Percentiles rank a stretch among this genome's conserved stretches.
Evolutionary conservation across 2,329 filamentous ascomycete genomes (phyloP).

Genomic region (Paraconiothyrium brasiliense): DNA sequence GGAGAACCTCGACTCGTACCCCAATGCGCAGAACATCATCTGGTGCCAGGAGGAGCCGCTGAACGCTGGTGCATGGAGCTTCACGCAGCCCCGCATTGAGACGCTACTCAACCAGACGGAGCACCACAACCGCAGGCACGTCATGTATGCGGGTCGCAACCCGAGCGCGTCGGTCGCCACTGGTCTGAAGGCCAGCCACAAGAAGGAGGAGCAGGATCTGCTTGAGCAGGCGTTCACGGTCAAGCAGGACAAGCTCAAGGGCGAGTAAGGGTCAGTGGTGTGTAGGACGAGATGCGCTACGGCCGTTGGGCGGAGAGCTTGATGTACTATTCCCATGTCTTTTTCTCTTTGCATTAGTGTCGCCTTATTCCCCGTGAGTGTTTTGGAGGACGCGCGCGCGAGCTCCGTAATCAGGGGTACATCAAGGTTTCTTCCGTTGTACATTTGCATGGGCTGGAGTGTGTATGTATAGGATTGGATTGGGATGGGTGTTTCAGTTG

Average conservation of each 20-base stretch:
- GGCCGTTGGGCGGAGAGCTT: not conserved
- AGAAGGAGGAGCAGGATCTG: slow-evolving; percentile 92
- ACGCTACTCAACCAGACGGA: slow-evolving; percentile 92
- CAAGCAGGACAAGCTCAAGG: slow-evolving; percentile 72
- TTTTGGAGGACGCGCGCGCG: slow-evolving; percentile 1
- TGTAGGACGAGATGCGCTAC: not conserved
- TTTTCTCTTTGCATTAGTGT: slow-evolving; percentile 13
- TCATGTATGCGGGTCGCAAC: slow-evolving; percentile 95
- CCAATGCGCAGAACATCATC: slow-evolving; percentile 96
- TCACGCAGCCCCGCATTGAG: slow-evolving; percentile 96
- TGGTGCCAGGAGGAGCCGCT: slow-evolving; percentile 98
- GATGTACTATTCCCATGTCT: slow-evolving; percentile 19
- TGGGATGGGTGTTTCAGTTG: slow-evolving; percentile 15
- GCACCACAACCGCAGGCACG: slow-evolving; percentile 92
- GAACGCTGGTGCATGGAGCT: slow-evolving; percentile 96
- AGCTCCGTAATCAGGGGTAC: not conserved
- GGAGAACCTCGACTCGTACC: slow-evolving; percentile 96
- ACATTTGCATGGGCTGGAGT: slow-evolving; percentile 40
- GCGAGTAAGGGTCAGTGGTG: slow-evolving; percentile 59
- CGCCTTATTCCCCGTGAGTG: slow-evolving; percentile 15
- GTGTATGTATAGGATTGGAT: slow-evolving; percentile 37
- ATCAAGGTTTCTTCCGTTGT: slow-evolving; percentile 18
- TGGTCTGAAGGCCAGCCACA: slow-evolving; percentile 85
- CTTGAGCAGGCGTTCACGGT: slow-evolving; percentile 71
- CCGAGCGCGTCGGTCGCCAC: slow-evolving; percentile 94